Evolutionary conservation across 805 yeast species (phyloP).

Genomic region (Brettanomyces naardenensis): DNA sequence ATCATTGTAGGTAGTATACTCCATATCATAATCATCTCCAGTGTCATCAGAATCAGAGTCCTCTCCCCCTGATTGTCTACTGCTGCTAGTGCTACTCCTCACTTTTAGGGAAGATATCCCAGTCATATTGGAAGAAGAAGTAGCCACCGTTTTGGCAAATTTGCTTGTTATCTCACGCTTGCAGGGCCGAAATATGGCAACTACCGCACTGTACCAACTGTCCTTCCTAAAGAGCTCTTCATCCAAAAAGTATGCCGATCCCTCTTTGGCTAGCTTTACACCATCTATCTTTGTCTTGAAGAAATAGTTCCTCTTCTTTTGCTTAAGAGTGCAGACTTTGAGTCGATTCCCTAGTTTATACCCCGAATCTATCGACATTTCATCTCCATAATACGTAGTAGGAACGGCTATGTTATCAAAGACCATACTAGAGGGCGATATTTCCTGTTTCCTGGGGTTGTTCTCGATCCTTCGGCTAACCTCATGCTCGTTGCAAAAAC

Average conservation of each 20-base stretch:
- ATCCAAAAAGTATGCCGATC: conserved; percentile 23
- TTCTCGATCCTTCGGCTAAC: conserved; percentile 6
- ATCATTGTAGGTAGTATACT: conserved; percentile 11
- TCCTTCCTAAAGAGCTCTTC: conserved; percentile 8
- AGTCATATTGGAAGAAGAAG: conserved; percentile 7
- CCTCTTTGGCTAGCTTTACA: conserved; percentile 22
- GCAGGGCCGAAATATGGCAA: conserved; percentile 24
- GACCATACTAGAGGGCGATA: background rate
- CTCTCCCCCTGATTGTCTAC: background rate
- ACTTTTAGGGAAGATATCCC: conserved; percentile 1
- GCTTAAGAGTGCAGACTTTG: conserved; percentile 17
- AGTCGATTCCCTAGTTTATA: conserved; percentile 13
- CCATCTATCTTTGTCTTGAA: conserved; percentile 22
- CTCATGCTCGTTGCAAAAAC: conserved; percentile 12
- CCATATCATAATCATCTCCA: conserved; percentile 13
- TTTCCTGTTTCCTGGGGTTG: background rate
- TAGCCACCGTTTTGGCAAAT: conserved; percentile 19
- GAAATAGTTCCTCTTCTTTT: conserved; percentile 13
- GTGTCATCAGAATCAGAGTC: conserved; percentile 7
- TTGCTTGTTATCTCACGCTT: conserved; percentile 21
- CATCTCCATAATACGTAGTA: background rate
- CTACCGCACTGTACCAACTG: conserved; percentile 21
- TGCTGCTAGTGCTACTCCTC: background rate
- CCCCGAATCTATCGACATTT: background rate
- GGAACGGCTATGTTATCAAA: background rate